A percentile compares a stretch with the other conserved stretches of the same genome.
phyloP scores from a whole-genome alignment of 2,329 filamentous ascomycete species.

The Ophiosphaerella narmari region DNA sequence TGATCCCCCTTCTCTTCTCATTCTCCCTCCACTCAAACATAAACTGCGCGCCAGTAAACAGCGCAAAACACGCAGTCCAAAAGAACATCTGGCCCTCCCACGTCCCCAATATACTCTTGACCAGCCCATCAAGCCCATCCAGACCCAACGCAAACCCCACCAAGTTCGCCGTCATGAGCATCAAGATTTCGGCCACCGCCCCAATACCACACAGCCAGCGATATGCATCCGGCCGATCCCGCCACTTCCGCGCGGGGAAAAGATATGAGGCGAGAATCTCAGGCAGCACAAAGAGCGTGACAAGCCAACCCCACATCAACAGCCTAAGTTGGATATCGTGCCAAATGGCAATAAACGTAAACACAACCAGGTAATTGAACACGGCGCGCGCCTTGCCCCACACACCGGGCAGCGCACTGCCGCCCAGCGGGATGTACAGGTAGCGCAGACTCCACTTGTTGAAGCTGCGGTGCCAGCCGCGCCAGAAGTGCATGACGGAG shows the following conservation, averaged over 20 bases:
- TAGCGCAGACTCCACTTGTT: constrained; percentile 95
- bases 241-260: constrained; percentile 77
- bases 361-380: constrained; percentile 79
- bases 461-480: constrained; percentile 92
- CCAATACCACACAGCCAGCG: constrained; percentile 80
- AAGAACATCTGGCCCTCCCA: constrained; percentile 78
- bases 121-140: constrained; percentile 79
- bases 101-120: constrained; percentile 75
- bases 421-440: constrained; percentile 89
- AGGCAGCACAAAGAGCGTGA: constrained; percentile 90
- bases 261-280: constrained; percentile 74
- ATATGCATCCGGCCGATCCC: constrained; percentile 70
- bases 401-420: constrained; percentile 52
- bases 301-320: constrained; percentile 95
- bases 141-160: constrained; percentile 93
- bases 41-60: constrained; percentile 86
- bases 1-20: constrained; percentile 80
- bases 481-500: constrained; percentile 89
- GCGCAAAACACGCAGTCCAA: constrained; percentile 67
- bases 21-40: constrained; percentile 95
- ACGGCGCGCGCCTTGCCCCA: constrained; percentile 62
- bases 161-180: constrained; percentile 96
- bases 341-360: constrained; percentile 97
- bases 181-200: constrained; percentile 80
- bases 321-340: constrained; percentile 92